phyloP scores from a whole-genome alignment of 2,329 filamentous ascomycete genomes.

The Aspergillus versicolor region DNA sequence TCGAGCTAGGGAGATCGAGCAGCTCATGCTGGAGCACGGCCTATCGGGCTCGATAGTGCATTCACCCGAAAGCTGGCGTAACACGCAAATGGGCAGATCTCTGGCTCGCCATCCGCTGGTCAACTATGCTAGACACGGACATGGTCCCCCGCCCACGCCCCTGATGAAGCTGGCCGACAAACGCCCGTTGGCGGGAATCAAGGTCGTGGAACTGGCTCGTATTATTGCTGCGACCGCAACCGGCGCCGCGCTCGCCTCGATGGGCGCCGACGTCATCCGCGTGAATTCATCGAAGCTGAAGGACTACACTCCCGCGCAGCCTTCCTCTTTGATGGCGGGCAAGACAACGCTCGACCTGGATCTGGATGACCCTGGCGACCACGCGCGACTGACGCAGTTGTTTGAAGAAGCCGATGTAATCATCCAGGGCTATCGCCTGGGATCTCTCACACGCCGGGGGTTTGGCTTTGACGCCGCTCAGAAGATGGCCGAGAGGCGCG shows the following conservation, averaged over 20 bases:
- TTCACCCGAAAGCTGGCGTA: neutral
- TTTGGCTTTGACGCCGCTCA: slow-evolving; percentile 23
- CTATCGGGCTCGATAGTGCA: slow-evolving; percentile 45
- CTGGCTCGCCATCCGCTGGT: neutral
- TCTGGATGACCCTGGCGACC: slow-evolving; percentile 42
- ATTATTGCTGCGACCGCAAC: slow-evolving; percentile 44
- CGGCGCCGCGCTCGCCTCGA: slow-evolving; percentile 43
- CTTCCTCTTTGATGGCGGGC: slow-evolving; percentile 6
- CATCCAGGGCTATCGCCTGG: slow-evolving; percentile 52
- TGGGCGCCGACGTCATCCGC: slow-evolving; percentile 50
- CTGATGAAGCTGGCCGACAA: slow-evolving; percentile 24
- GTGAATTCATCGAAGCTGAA: slow-evolving; percentile 36
- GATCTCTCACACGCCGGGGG: slow-evolving; percentile 31
- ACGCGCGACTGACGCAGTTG: slow-evolving; percentile 39
- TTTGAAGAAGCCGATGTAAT: slow-evolving; percentile 54
- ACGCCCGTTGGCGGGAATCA: slow-evolving; percentile 44
- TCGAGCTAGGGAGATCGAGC: slow-evolving; percentile 43
- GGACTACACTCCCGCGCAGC: neutral
- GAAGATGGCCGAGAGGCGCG: slow-evolving; percentile 38
- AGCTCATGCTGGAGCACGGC: slow-evolving; percentile 42
- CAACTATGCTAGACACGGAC: neutral
- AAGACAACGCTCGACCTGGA: slow-evolving; percentile 36
- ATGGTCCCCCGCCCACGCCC: neutral
- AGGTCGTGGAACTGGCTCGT: slow-evolving; percentile 47
- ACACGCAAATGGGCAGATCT: neutral